These are phyloP conservation scores for Coemansia asiatica DNA, from an alignment of 192 early-diverging fungal genomes.

Conservation along the genomic window DNA sequence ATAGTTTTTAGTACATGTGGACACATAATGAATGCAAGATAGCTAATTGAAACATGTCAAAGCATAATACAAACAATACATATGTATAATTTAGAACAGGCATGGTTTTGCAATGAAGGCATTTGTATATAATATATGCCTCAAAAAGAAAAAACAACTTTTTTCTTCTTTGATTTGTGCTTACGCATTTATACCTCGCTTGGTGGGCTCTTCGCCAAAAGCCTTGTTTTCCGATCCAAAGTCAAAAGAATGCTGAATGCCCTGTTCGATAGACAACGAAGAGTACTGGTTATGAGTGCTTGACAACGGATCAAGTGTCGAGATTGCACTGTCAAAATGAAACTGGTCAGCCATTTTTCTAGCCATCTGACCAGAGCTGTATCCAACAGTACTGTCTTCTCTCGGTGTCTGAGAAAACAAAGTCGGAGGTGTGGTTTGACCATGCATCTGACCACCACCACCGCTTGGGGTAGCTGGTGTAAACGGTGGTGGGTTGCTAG, in stretches of 20 bases:
- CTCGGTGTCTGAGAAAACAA: constrained; percentile 10
- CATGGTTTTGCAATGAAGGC: neutral
- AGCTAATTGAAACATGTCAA: neutral
- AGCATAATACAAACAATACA: neutral
- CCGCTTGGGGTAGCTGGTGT: constrained; percentile 7
- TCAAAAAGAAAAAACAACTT: neutral
- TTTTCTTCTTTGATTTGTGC: neutral
- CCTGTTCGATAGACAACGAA: neutral
- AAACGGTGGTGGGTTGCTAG: constrained; percentile 24
- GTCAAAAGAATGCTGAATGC: constrained; percentile 16
- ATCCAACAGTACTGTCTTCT: constrained; percentile 4
- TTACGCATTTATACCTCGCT: constrained; percentile 24
- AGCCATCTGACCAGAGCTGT: neutral
- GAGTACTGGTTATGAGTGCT: constrained; percentile 8
- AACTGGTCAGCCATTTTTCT: constrained; percentile 18
- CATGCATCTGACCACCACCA: constrained; percentile 2
- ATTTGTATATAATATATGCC: neutral
- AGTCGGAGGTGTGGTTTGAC: constrained; percentile 8
- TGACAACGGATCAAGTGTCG: constrained; percentile 13
- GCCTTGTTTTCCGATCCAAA: neutral
- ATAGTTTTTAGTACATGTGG: too few species aligned
- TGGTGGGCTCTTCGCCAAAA: constrained; percentile 20
- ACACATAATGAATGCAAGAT: too few species aligned
- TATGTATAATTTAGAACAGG: too few species aligned
- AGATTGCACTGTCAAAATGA: constrained; percentile 22